phyloP scores from a whole-genome alignment of 2,329 filamentous ascomycete genomes.

The Plenodomus lindquistii region DNA sequence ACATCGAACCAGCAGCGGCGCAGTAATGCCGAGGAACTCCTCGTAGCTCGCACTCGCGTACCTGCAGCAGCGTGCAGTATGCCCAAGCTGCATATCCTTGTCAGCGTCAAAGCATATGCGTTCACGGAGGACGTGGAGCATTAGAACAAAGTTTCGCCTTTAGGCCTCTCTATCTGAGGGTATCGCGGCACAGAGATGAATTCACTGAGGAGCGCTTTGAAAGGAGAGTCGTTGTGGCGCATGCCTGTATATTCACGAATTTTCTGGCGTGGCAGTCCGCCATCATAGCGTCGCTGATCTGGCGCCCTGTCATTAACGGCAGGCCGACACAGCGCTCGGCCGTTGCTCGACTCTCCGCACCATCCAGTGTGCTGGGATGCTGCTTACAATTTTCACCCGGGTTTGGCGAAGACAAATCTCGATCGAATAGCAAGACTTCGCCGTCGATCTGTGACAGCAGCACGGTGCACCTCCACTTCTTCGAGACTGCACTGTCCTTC shows the following conservation, averaged over 20 bases:
- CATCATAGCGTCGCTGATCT: constrained; percentile 7
- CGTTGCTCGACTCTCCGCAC: constrained; percentile 31
- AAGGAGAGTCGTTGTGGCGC: not conserved
- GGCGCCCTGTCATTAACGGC: constrained; percentile 25
- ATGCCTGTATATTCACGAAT: not conserved
- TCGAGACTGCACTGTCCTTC: not conserved
- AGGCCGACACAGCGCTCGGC: constrained; percentile 15
- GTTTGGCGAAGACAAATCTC: constrained; percentile 10
- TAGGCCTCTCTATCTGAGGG: not conserved
- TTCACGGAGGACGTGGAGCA: not conserved
- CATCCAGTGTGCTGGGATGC: constrained; percentile 31
- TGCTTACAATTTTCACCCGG: constrained; percentile 9
- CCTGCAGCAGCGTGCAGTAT: constrained; percentile 35
- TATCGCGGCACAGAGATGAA: not conserved
- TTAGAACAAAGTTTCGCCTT: not conserved
- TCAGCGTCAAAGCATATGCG: not conserved
- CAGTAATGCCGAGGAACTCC: constrained; percentile 15
- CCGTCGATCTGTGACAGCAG: constrained; percentile 20
- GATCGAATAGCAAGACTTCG: constrained; percentile 11
- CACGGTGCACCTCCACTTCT: constrained; percentile 20
- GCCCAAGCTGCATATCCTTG: constrained; percentile 3
- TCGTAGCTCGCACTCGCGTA: too few relatives aligned
- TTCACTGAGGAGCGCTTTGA: not conserved
- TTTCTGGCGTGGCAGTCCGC: not conserved
- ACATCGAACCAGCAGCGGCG: constrained; percentile 17